Evolutionary conservation across 225 moss, liverwort and hornwort genomes (phyloP).

Genomic region (Takakia lepidozioides): DNA sequence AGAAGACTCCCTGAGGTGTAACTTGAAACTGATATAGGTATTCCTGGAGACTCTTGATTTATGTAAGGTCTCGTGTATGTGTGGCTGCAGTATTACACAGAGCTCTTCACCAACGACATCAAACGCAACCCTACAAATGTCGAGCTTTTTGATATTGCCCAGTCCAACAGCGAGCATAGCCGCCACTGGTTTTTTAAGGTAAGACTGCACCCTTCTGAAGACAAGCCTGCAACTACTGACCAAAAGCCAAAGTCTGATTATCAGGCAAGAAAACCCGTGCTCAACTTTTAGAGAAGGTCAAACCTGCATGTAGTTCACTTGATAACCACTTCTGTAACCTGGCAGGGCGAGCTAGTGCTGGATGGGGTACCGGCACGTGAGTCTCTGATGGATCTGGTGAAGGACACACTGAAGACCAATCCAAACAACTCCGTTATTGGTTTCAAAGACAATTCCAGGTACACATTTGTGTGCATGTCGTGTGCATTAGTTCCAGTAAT

Average conservation of each 20-base stretch:
- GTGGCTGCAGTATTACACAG: conserved; percentile 73
- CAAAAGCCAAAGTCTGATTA: too few species aligned
- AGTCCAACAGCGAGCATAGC: conserved; percentile 99
- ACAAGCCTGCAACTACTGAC: too few species aligned
- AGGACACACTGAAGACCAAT: conserved; percentile 85
- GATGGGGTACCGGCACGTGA: conserved; percentile 68
- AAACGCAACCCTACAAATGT: conserved; percentile 97
- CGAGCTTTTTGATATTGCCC: conserved; percentile 96
- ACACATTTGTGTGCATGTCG: background rate
- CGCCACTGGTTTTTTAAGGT: conserved; percentile 99
- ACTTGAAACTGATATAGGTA: too few species aligned
- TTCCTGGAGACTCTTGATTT: too few species aligned
- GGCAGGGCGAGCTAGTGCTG: conserved; percentile 76
- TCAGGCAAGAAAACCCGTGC: too few species aligned
- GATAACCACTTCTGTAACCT: background rate
- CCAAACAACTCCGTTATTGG: conserved; percentile 96
- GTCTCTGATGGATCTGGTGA: conserved; percentile 75
- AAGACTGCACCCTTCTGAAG: too few species aligned
- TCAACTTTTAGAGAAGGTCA: too few species aligned
- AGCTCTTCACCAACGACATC: conserved; percentile 73
- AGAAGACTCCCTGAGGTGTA: too few species aligned
- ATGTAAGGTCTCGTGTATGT: too few species aligned
- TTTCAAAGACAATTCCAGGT: conserved; percentile 97
- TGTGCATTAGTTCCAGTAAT: too few species aligned
- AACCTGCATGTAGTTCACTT: too few species aligned